phyloP scores from a whole-genome alignment of 495 filamentous ascomycete genomes.

The Xylaria sp. region DNA sequence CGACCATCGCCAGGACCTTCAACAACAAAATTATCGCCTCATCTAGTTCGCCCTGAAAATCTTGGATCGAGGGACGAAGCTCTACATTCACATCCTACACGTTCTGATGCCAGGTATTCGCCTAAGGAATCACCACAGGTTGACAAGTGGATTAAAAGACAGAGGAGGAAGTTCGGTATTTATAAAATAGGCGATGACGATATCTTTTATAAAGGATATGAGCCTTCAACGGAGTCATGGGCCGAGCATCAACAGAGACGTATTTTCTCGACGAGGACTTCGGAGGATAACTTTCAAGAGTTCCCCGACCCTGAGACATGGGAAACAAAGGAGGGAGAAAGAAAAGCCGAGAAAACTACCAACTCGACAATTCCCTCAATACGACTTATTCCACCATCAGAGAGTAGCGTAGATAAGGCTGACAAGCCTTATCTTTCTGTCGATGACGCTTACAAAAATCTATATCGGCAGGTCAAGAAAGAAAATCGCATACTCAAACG shows the following conservation, averaged over 20 bases:
- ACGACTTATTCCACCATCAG: constrained; percentile 5
- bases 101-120: background rate
- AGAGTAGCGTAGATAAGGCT: background rate
- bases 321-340: background rate
- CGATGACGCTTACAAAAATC: constrained; percentile 24
- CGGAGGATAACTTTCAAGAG: background rate
- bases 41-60: background rate
- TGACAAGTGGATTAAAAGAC: background rate
- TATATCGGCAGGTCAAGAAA: constrained; percentile 20
- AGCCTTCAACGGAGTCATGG: background rate
- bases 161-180: background rate
- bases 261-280: background rate
- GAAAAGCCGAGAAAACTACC: background rate
- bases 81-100: constrained; percentile 15
- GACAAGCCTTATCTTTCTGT: background rate
- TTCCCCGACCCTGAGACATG: background rate
- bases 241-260: background rate
- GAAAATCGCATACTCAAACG: constrained; percentile 20
- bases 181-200: background rate
- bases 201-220: background rate
- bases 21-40: background rate
- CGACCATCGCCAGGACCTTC: background rate
- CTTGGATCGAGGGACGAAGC: constrained; percentile 12
- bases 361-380: background rate
- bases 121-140: background rate